These are phyloP conservation scores for Adansonia digitata DNA, from an alignment of 345 rosid species.

Conservation along the genomic window DNA sequence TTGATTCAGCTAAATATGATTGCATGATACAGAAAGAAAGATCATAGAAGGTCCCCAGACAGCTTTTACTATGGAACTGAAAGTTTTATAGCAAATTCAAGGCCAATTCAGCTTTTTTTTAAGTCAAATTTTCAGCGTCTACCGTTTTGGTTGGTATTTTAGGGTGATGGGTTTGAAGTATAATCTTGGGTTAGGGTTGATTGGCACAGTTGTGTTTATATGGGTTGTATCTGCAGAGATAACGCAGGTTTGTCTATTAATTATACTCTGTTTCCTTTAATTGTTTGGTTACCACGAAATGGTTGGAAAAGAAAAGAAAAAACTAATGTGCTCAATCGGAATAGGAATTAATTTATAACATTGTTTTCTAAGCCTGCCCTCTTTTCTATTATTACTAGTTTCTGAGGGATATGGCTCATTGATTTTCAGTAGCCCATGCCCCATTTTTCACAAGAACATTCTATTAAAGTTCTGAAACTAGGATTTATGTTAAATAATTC, in stretches of 20 bases:
- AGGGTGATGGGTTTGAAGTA: conserved; percentile 48
- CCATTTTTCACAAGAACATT: background rate
- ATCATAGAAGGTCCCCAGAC: background rate
- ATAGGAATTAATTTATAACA: background rate
- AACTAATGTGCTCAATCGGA: background rate
- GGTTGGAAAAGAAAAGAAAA: background rate
- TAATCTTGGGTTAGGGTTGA: conserved; percentile 46
- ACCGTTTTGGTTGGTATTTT: background rate
- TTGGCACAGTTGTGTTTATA: conserved; percentile 44
- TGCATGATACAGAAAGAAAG: background rate
- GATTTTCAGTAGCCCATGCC: background rate
- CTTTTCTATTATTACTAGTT: background rate
- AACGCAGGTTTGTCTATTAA: conserved; percentile 32
- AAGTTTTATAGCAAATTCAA: conserved; percentile 7
- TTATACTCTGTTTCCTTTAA: background rate
- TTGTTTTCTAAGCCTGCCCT: background rate
- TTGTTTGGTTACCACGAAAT: background rate
- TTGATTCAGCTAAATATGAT: background rate
- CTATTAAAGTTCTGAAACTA: background rate
- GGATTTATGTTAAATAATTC: background rate
- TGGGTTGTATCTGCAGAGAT: conserved; percentile 54
- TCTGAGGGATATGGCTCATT: background rate
- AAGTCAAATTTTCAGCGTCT: background rate
- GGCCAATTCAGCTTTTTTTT: background rate
- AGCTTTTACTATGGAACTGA: background rate